Conservation (phyloP, 331 rosid species). For the Pyrus hybrid region DNA sequence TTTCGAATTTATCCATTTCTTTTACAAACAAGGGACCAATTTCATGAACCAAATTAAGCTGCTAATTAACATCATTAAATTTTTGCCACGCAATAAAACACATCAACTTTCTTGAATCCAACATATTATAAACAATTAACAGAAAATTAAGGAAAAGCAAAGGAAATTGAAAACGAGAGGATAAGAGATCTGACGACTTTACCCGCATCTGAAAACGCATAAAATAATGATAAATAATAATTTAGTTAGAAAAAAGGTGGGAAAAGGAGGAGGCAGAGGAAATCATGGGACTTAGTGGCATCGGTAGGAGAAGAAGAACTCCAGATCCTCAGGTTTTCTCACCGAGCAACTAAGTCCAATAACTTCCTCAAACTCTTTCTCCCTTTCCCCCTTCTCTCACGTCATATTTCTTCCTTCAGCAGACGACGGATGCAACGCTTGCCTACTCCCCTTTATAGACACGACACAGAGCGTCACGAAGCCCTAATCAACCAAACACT, state of each 20-base stretch:
- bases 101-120: no score
- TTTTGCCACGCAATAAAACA: no score
- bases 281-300: slow-evolving; percentile 15
- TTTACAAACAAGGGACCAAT: no score
- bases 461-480: no score
- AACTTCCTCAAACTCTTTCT: slow-evolving; percentile 2
- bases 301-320: slow-evolving; percentile 3
- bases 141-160: background rate
- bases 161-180: background rate
- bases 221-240: no score
- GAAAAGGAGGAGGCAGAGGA: background rate
- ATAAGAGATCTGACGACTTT: background rate
- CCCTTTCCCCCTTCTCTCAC: slow-evolving; percentile 4
- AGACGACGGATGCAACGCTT: no score
- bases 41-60: no score
- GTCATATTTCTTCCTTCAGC: background rate
- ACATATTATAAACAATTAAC: background rate
- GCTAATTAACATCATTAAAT: no score
- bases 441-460: no score
- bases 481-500: no score
- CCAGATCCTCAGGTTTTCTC: background rate
- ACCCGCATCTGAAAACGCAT: background rate
- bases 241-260: background rate
- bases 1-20: no score
- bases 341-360: background rate